Conservation (phyloP, 1,139 yeast species). For the Zygosaccharomyces pseudobailii region DNA sequence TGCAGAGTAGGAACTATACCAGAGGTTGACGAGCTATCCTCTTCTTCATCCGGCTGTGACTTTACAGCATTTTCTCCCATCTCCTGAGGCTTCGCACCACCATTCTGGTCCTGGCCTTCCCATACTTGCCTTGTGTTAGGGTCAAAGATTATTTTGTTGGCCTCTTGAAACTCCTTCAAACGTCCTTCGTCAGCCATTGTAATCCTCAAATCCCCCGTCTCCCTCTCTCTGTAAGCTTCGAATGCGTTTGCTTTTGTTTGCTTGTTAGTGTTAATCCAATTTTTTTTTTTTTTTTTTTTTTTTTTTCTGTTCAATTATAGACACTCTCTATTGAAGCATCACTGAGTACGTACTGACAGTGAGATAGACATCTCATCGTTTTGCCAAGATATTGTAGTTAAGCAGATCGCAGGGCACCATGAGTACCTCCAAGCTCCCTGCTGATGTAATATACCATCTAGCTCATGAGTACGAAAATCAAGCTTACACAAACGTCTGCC, state of each 20-base stretch:
- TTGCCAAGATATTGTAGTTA: neutral
- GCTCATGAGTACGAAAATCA: slow-evolving; percentile 23
- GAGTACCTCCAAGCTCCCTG: slow-evolving; percentile 6
- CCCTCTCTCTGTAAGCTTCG: neutral
- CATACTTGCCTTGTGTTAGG: slow-evolving; percentile 36
- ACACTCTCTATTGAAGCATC: neutral
- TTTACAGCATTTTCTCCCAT: slow-evolving; percentile 11
- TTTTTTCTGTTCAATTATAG: neutral
- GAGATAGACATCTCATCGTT: neutral
- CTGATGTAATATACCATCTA: slow-evolving; percentile 16
- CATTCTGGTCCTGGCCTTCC: slow-evolving; percentile 30
- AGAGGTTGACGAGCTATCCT: slow-evolving; percentile 66
- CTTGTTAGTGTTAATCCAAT: too few species aligned
- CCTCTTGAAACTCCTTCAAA: slow-evolving; percentile 33
- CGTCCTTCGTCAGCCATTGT: slow-evolving; percentile 33
- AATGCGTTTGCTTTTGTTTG: too few species aligned
- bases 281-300: neutral
- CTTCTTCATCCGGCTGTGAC: slow-evolving; percentile 17
- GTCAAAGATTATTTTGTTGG: slow-evolving; percentile 34
- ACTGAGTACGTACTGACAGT: neutral
- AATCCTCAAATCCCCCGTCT: neutral
- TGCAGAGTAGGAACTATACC: slow-evolving; percentile 96
- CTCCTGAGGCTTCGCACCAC: slow-evolving; percentile 8
- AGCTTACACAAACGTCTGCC: slow-evolving; percentile 18
- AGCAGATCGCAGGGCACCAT: neutral